phyloP scores from a whole-genome alignment of 179 eudicot genomes.

The Monotropa hypopitys region DNA sequence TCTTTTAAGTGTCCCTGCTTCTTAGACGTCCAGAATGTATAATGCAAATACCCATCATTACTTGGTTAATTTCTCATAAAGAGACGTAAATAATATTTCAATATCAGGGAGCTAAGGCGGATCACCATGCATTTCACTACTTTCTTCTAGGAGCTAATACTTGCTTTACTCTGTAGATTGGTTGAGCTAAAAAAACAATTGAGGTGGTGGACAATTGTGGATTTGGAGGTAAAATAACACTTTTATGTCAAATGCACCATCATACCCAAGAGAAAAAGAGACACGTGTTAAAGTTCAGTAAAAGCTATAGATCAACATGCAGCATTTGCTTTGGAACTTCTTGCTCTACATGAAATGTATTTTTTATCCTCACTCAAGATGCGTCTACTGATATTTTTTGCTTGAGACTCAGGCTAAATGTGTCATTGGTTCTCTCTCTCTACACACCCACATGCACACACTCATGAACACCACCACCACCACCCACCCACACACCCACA shows the following conservation, averaged over 20 bases:
- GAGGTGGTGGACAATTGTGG: neutral
- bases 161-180: neutral
- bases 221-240: neutral
- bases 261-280: neutral
- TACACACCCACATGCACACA: too few species aligned
- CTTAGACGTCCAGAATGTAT: too few species aligned
- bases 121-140: neutral
- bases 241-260: neutral
- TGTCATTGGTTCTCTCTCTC: neutral
- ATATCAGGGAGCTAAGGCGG: neutral
- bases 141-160: constrained; percentile 1
- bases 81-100: neutral
- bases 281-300: neutral
- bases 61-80: neutral
- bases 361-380: neutral
- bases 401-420: neutral
- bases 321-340: neutral
- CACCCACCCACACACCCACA: too few species aligned
- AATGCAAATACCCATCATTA: neutral
- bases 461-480: too few species aligned
- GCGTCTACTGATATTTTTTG: neutral
- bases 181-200: neutral
- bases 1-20: too few species aligned
- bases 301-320: neutral
- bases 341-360: neutral